phyloP scores from a whole-genome alignment of 805 yeast genomes.

The Maudiozyma pseudohumilis region DNA sequence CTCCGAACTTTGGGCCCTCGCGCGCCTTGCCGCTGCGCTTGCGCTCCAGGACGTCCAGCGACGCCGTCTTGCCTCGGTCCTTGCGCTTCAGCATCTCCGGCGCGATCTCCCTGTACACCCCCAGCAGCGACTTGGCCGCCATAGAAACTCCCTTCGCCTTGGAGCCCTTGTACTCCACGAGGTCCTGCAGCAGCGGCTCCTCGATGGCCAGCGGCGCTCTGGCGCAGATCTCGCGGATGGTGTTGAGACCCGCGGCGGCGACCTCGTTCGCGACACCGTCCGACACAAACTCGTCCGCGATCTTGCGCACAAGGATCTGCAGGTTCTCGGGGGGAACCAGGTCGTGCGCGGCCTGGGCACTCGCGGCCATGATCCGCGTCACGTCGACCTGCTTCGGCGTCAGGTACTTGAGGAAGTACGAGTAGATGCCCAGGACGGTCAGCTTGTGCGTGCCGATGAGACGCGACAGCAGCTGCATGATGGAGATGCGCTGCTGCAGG shows the following conservation, averaged over 20 bases:
- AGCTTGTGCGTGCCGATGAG: constrained; percentile 91
- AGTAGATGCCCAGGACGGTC: constrained; percentile 80
- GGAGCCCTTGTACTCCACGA: constrained; percentile 83
- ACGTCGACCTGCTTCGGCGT: constrained; percentile 93
- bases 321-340: constrained; percentile 93
- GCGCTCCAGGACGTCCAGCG: constrained; percentile 65
- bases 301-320: constrained; percentile 69
- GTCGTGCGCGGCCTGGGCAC: constrained; percentile 95
- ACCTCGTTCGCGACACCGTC: constrained; percentile 98
- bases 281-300: constrained; percentile 95
- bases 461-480: constrained; percentile 81
- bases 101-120: constrained; percentile 86
- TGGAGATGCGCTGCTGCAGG: constrained; percentile 79
- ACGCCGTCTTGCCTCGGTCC: constrained; percentile 88
- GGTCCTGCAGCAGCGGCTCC: constrained; percentile 75
- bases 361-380: constrained; percentile 92
- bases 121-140: constrained; percentile 84
- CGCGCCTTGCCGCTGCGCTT: constrained; percentile 36
- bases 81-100: constrained; percentile 88
- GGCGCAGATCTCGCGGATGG: constrained; percentile 84
- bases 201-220: constrained; percentile 95
- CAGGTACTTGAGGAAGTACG: constrained; percentile 77
- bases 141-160: constrained; percentile 87
- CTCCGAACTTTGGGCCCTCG: constrained; percentile 43
- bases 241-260: constrained; percentile 94